Percentiles rank a stretch among this genome's conserved stretches.
These are phyloP conservation scores for Xylaria multiplex DNA, from an alignment of 2,329 filamentous ascomycete genomes.

Conservation along the genomic window DNA sequence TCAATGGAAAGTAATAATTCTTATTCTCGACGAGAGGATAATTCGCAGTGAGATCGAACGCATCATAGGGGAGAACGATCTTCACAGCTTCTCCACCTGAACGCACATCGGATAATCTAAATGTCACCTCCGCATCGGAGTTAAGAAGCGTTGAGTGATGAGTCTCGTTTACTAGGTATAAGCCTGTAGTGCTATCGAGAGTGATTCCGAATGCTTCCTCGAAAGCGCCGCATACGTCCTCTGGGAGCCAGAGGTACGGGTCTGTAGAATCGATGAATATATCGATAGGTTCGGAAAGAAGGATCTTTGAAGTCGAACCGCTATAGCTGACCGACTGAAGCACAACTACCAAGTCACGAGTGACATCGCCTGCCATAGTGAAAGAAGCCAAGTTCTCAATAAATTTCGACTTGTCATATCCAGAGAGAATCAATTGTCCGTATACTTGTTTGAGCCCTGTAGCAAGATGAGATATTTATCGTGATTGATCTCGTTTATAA, in stretches of 20 bases:
- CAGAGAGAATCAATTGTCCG: constrained; percentile 54
- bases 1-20: constrained; percentile 51
- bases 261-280: constrained; percentile 53
- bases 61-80: constrained; percentile 48
- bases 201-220: constrained; percentile 50
- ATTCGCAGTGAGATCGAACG: constrained; percentile 49
- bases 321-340: constrained; percentile 54
- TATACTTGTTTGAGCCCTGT: constrained; percentile 51
- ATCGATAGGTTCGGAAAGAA: constrained; percentile 49
- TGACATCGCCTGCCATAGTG: constrained; percentile 50
- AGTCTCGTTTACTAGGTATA: constrained; percentile 52
- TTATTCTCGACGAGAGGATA: constrained; percentile 46
- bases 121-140: constrained; percentile 49
- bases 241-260: constrained; percentile 51
- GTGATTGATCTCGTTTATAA: background rate
- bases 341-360: constrained; percentile 52
- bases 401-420: constrained; percentile 55
- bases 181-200: constrained; percentile 43
- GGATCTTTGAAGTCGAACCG: constrained; percentile 47
- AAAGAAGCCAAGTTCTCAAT: constrained; percentile 52
- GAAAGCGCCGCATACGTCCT: constrained; percentile 48
- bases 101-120: constrained; percentile 49
- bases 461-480: constrained; percentile 17
- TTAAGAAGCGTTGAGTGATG: constrained; percentile 46
- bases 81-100: constrained; percentile 48